Conservation (phyloP, 139 green algal genomes). For the Chlorella ohadii region DNA sequence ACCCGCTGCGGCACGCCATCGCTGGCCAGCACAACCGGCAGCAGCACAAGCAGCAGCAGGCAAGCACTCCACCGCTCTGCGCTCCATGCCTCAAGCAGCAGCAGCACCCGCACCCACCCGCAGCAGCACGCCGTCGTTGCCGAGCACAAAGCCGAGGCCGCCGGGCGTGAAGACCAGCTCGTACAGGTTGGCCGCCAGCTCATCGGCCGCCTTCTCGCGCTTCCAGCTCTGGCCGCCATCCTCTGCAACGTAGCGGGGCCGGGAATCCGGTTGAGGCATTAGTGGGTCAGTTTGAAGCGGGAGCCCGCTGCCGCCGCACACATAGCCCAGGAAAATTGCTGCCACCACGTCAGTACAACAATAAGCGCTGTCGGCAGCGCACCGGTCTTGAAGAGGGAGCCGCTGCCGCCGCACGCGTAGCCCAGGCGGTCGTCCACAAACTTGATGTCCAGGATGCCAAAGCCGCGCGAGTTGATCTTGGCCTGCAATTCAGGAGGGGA, state of each 20-base stretch:
- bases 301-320: no score
- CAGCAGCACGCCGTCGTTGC: slow-evolving; percentile 42
- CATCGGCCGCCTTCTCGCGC: slow-evolving; percentile 83
- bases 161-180: slow-evolving; percentile 84
- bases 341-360: no score
- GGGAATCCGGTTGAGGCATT: no score
- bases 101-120: slow-evolving; percentile 1
- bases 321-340: no score
- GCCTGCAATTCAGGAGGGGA: slow-evolving; percentile 39
- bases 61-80: not conserved
- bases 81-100: not conserved
- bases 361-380: no score
- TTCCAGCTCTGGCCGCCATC: slow-evolving; percentile 97
- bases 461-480: slow-evolving; percentile 89
- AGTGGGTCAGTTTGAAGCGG: no score
- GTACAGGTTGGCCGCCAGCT: slow-evolving; percentile 98
- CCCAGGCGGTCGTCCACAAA: slow-evolving; percentile 71
- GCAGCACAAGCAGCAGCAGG: not conserved
- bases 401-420: slow-evolving; percentile 93
- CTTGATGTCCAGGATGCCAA: slow-evolving; percentile 96
- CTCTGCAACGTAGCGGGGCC: not conserved
- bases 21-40: not conserved
- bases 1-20: not conserved
- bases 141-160: slow-evolving; percentile 92
- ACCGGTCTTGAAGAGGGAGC: slow-evolving; percentile 89